A percentile compares a stretch with the other conserved stretches of the same genome.
These are phyloP conservation scores for Phaeophleospora eucalypticola DNA, from an alignment of 2,329 filamentous ascomycete genomes.

Conservation along the genomic window DNA sequence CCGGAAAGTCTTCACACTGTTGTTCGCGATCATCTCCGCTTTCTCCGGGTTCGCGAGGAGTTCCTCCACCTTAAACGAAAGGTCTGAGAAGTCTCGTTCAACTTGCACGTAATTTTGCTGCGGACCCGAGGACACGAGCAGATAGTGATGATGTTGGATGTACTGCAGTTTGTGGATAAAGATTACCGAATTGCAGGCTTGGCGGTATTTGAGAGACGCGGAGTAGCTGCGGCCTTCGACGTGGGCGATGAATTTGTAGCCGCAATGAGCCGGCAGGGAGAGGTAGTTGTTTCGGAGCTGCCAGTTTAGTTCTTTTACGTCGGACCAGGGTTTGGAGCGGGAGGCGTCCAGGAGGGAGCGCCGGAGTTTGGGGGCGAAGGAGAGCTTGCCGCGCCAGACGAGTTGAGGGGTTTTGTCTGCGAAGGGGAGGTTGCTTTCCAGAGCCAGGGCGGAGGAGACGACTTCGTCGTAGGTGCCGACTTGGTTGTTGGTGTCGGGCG, in stretches of 20 bases:
- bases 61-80: conserved; percentile 19
- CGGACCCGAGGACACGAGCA: conserved; percentile 19
- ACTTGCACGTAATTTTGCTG: conserved; percentile 27
- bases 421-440: conserved; percentile 16
- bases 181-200: conserved; percentile 24
- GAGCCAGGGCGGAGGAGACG: conserved; percentile 34
- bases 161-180: conserved; percentile 26
- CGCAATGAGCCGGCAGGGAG: conserved; percentile 26
- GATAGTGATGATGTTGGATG: conserved; percentile 23
- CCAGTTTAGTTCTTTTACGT: conserved; percentile 32
- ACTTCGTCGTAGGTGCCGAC: conserved; percentile 28
- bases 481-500: conserved; percentile 35
- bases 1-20: conserved; percentile 25
- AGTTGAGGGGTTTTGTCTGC: conserved; percentile 24
- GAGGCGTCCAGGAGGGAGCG: conserved; percentile 30
- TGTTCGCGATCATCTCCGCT: conserved; percentile 25
- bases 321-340: conserved; percentile 33
- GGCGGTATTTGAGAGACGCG: conserved; percentile 27
- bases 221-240: conserved; percentile 30
- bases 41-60: conserved; percentile 18
- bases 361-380: conserved; percentile 26
- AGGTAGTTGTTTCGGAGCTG: conserved; percentile 20
- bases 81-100: conserved; percentile 22
- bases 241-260: conserved; percentile 29
- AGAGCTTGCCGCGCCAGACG: conserved; percentile 31